phyloP scores from a whole-genome alignment of 306 rosid species.

The Rubus idaeus region DNA sequence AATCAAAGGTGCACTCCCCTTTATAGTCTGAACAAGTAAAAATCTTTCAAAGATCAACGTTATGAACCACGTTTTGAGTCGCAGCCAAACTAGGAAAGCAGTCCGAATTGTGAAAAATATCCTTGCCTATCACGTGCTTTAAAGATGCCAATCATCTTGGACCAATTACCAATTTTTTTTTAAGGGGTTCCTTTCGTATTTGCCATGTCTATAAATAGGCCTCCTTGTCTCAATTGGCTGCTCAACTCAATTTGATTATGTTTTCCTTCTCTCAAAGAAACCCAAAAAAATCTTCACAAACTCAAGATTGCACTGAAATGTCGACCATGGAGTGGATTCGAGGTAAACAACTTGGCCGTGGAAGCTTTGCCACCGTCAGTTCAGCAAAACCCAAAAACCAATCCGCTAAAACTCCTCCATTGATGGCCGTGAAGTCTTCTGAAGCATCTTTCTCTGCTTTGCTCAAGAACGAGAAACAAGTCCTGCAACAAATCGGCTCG shows the following conservation, averaged over 20 bases:
- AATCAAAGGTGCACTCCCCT: neutral
- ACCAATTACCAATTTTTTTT: neutral
- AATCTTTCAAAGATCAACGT: slow-evolving; percentile 28
- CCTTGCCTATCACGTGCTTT: slow-evolving; percentile 73
- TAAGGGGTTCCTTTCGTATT: neutral
- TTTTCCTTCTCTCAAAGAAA: slow-evolving; percentile 8
- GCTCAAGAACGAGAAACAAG: slow-evolving; percentile 55
- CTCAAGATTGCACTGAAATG: neutral
- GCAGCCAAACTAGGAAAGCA: slow-evolving; percentile 22
- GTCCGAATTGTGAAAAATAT: slow-evolving; percentile 32
- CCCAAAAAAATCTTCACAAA: neutral
- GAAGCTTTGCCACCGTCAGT: slow-evolving; percentile 72
- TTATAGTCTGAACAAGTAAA: neutral
- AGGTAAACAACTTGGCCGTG: slow-evolving; percentile 61
- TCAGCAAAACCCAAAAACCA: slow-evolving; percentile 34
- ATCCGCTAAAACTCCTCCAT: slow-evolving; percentile 13
- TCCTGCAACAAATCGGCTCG: slow-evolving; percentile 39
- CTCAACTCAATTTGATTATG: neutral
- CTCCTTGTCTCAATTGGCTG: neutral
- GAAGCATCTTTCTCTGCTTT: slow-evolving; percentile 17
- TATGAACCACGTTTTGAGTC: slow-evolving; percentile 43
- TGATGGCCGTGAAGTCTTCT: slow-evolving; percentile 61
- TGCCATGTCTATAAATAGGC: neutral
- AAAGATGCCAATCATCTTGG: slow-evolving; percentile 18
- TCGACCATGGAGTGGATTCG: slow-evolving; percentile 72